Percentiles rank a stretch among this genome's conserved stretches.
Evolutionary conservation across 495 filamentous ascomycete genomes (phyloP).

Genomic region (Baudoinia panamericana): DNA sequence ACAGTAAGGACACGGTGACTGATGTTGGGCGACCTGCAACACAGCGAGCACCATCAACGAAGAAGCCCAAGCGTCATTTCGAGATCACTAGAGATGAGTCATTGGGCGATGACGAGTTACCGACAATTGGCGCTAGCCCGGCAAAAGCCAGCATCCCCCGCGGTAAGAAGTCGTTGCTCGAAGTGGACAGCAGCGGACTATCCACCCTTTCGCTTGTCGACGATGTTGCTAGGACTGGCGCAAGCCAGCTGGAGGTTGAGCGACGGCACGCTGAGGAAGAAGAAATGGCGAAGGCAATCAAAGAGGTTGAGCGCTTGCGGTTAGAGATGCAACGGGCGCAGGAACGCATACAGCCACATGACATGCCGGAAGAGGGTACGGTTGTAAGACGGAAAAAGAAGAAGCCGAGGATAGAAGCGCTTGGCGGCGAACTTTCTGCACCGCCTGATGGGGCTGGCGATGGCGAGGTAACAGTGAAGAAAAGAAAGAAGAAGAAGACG

Average conservation of each 20-base stretch:
- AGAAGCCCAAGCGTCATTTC: constrained; percentile 31
- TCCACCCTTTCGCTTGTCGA: constrained; percentile 49
- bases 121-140: neutral
- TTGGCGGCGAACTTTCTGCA: constrained; percentile 1
- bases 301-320: constrained; percentile 70
- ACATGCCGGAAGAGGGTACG: constrained; percentile 55
- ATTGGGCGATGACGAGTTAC: constrained; percentile 17
- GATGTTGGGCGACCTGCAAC: constrained; percentile 5
- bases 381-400: constrained; percentile 70
- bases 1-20: constrained; percentile 26
- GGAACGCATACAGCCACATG: constrained; percentile 60
- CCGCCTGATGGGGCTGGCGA: constrained; percentile 9
- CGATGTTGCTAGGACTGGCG: constrained; percentile 17
- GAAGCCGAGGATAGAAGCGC: constrained; percentile 29
- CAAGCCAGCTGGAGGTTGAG: constrained; percentile 34
- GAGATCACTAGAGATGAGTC: constrained; percentile 33
- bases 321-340: constrained; percentile 85
- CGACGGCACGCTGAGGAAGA: constrained; percentile 51
- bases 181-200: constrained; percentile 75
- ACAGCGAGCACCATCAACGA: constrained; percentile 16
- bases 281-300: constrained; percentile 74
- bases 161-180: constrained; percentile 47
- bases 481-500: constrained; percentile 32
- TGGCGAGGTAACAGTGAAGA: constrained; percentile 38
- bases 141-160: constrained; percentile 26